Conservation (phyloP, 805 yeast species). For the Cyberlindnera americana region DNA sequence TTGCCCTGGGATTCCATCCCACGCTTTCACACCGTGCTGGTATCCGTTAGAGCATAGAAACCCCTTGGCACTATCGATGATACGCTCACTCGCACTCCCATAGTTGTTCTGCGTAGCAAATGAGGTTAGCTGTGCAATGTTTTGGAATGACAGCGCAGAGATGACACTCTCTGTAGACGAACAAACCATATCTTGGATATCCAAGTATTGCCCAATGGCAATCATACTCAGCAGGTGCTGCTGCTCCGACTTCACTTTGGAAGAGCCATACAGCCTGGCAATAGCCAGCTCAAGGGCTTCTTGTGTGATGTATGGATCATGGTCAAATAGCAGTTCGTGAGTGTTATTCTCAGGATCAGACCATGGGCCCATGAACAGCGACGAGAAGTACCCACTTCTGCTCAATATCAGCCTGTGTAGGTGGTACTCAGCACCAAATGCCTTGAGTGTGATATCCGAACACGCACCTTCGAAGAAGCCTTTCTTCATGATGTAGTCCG, state of each 20-base stretch:
- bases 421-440: conserved; percentile 42
- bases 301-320: conserved; percentile 38
- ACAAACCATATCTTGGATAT: conserved; percentile 42
- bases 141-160: conserved; percentile 32
- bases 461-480: conserved; percentile 45
- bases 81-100: conserved; percentile 43
- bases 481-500: conserved; percentile 33
- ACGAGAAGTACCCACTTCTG: conserved; percentile 44
- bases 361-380: conserved; percentile 46
- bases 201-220: conserved; percentile 48
- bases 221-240: conserved; percentile 40
- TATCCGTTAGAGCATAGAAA: conserved; percentile 47
- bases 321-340: conserved; percentile 35
- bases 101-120: conserved; percentile 44
- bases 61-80: conserved; percentile 45
- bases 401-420: conserved; percentile 44
- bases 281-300: conserved; percentile 48
- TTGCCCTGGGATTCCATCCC: conserved; percentile 45
- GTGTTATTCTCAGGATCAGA: conserved; percentile 21
- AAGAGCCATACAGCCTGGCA: conserved; percentile 44
- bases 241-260: conserved; percentile 31
- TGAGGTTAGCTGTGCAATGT: conserved; percentile 33
- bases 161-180: conserved; percentile 40
- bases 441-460: conserved; percentile 45
- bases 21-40: conserved; percentile 40